These are phyloP conservation scores for Brettanomyces sp. DNA, from an alignment of 805 yeast species.

Conservation along the genomic window DNA sequence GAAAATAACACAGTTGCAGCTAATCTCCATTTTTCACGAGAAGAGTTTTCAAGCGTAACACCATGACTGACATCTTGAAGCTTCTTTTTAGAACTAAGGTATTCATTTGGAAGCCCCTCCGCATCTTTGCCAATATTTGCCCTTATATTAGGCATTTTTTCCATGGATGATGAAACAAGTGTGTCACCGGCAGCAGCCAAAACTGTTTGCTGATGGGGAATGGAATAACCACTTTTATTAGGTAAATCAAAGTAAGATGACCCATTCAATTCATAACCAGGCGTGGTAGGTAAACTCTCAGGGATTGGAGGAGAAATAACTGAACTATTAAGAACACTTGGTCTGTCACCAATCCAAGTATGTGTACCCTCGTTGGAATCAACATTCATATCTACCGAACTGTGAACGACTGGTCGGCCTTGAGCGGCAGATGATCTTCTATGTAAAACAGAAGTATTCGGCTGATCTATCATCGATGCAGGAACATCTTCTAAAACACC, in stretches of 20 bases:
- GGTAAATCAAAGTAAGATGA: conserved; percentile 14
- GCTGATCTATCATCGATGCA: too few species aligned
- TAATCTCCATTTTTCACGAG: conserved; percentile 33
- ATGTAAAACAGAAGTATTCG: background rate
- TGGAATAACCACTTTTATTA: conserved; percentile 1
- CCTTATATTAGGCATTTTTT: background rate
- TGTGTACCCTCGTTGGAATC: too few species aligned
- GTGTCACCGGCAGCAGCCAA: background rate
- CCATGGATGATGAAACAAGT: background rate
- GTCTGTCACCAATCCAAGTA: too few species aligned
- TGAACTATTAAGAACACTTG: background rate
- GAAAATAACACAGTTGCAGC: conserved; percentile 32
- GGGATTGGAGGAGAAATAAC: conserved; percentile 29
- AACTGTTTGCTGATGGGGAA: conserved; percentile 6
- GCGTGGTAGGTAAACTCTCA: conserved; percentile 33
- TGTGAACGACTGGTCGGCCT: background rate
- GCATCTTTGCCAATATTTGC: background rate
- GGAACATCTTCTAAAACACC: too few species aligned
- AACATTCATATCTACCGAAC: too few species aligned
- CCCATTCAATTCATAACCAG: conserved; percentile 26
- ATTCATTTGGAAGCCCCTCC: background rate
- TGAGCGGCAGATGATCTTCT: background rate
- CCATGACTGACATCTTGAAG: conserved; percentile 10
- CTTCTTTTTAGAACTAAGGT: background rate
- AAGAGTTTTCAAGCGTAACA: conserved; percentile 35